Conservation (phyloP, 345 rosid genomes). For the Raphanus sativus region DNA sequence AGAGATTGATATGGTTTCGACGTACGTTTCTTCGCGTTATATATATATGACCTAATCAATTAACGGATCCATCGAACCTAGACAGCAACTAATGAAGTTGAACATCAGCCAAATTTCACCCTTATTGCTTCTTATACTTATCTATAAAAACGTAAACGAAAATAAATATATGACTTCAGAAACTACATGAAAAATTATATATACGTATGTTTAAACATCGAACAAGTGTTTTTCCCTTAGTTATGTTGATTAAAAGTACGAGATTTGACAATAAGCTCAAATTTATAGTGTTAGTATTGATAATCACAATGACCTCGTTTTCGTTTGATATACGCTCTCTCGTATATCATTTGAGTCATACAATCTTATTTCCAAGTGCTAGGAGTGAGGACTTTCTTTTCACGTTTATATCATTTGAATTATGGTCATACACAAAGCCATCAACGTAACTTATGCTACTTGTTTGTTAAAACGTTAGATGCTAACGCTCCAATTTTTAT, state of each 20-base stretch:
- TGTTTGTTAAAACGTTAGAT: not conserved
- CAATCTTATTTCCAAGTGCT: constrained; percentile 10
- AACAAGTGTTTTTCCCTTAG: constrained; percentile 4
- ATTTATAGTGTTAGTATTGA: not conserved
- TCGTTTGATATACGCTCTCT: constrained; percentile 18
- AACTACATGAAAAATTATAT: not conserved
- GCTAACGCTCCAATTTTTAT: not conserved
- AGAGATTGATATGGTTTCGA: not conserved
- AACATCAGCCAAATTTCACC: not conserved
- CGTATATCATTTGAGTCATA: not conserved
- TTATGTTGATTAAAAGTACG: constrained; percentile 5
- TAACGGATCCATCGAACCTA: not conserved
- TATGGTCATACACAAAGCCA: not conserved
- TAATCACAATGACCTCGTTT: not conserved
- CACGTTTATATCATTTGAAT: not conserved
- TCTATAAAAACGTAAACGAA: constrained; percentile 1
- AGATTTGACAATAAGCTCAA: not conserved
- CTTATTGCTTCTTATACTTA: not conserved
- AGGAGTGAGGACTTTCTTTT: constrained; percentile 14
- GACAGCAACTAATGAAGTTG: not conserved
- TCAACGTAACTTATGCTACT: not conserved
- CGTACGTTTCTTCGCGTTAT: not conserved
- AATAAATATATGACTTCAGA: not conserved
- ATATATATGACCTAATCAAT: not conserved
- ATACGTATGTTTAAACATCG: not conserved